Evolutionary conservation across 1,284 basidiomycete genomes (phyloP), one percentile per base, ranked within the genome.

Genomic region (Ustilago curta): DNA sequence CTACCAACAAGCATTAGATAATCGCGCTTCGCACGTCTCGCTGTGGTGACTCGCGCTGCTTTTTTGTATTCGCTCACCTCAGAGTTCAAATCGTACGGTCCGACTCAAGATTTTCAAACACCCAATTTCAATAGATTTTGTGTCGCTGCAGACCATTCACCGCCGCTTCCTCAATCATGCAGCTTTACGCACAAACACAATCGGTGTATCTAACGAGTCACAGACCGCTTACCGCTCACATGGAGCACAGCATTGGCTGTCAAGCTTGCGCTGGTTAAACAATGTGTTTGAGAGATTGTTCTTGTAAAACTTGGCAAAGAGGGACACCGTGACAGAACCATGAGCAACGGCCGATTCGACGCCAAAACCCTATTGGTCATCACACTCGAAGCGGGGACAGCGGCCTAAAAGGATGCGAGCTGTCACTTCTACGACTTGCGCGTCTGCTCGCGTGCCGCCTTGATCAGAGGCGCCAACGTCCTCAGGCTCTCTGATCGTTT

Each of bases 401-500:
- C 35, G 35, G 35, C 35, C 35, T 37, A 37, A 37, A 37, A 37
- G 35, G 35, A 37, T 37, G 31, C 14, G 32, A 9, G 14, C 35
- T 16, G 49, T 31, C 11, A n/a, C 51, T 25, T 37, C 25, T 40
- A 73, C 3, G 65, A 60, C 59, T 73, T 72, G 59, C 69, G 60
- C n/a, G 73, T 54, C 58, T 80, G 78, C 44, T 95, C 93, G 73
- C 93, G 88, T 8, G 94, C 95, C 6, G 94, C 94, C 85, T 95
- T 95, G 88, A 98, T 98, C 68, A 97, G 88, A 8, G 94, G 94
- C 9, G 92, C 88, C 63, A 98, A 87, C 35, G 94, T 95, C 59
- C 91, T 89, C 56, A 98, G 88, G 19, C 93, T 93, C 85, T 96
- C 94, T 21, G 62, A 59, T 16, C 25, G 91, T 90, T 51, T 91